These are phyloP conservation scores for Umbelopsis sp. DNA, from an alignment of 371 early-diverging fungal genomes.

Conservation along the genomic window DNA sequence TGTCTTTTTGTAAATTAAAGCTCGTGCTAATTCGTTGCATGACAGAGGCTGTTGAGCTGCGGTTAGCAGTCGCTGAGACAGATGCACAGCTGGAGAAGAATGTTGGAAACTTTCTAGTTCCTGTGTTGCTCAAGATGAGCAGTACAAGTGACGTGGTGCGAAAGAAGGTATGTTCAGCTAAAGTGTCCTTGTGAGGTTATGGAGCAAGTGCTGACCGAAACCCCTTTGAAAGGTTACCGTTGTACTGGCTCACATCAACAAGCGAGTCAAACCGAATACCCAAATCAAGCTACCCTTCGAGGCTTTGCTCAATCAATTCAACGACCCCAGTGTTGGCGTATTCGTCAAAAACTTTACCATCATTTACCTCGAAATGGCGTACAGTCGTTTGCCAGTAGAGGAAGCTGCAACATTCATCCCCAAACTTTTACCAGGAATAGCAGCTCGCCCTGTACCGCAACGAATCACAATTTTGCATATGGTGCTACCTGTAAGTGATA, in stretches of 20 bases:
- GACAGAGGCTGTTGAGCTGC: constrained; percentile 82
- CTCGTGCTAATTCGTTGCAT: neutral
- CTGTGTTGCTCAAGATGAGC: constrained; percentile 76
- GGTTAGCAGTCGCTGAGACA: constrained; percentile 82
- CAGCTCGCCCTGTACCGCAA: constrained; percentile 57
- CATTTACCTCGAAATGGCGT: constrained; percentile 78
- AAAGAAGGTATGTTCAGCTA: constrained; percentile 41
- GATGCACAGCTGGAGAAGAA: constrained; percentile 76
- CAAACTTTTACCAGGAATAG: constrained; percentile 58
- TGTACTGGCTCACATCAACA: constrained; percentile 82
- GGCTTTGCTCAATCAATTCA: constrained; percentile 57
- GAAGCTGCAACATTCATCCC: constrained; percentile 54
- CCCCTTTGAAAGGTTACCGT: constrained; percentile 62
- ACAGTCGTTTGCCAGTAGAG: constrained; percentile 48
- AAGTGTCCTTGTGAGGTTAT: neutral
- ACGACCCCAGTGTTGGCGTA: constrained; percentile 36
- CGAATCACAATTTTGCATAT: constrained; percentile 67
- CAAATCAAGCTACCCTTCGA: constrained; percentile 66
- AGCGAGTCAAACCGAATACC: constrained; percentile 69
- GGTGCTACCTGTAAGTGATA: constrained; percentile 58
- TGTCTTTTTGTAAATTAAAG: neutral
- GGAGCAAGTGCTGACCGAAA: neutral
- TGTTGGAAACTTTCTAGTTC: constrained; percentile 70
- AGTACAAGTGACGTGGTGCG: constrained; percentile 58
- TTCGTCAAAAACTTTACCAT: constrained; percentile 75